Conservation (phyloP, 176 grass and related monocot species). For the Carex pumila region DNA sequence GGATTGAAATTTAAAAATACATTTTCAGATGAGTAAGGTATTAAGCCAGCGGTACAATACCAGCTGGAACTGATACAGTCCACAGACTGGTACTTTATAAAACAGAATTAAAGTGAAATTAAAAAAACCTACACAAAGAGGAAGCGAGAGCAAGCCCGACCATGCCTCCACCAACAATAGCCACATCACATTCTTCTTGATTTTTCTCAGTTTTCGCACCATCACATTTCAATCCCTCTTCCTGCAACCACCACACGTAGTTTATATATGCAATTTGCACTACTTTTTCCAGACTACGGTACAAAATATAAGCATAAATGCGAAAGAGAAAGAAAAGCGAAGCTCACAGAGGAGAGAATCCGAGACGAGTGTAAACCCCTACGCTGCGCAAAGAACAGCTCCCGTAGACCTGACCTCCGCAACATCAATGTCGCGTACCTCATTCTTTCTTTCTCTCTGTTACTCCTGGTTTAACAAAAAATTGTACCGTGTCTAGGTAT, state of each 20-base stretch:
- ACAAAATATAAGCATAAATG: background rate
- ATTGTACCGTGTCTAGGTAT: background rate
- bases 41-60: no score
- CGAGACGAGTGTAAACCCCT: background rate
- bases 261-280: background rate
- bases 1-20: no score
- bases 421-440: background rate
- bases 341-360: conserved; percentile 2
- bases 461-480: background rate
- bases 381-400: background rate
- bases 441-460: background rate
- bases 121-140: conserved; percentile 86
- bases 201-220: background rate
- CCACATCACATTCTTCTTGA: conserved; percentile 46
- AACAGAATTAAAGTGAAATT: background rate
- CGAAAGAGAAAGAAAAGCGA: background rate
- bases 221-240: conserved; percentile 14
- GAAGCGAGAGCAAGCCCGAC: conserved; percentile 82
- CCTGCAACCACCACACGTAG: background rate
- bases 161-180: conserved; percentile 93
- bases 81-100: no score
- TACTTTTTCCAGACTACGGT: background rate
- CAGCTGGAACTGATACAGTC: no score
- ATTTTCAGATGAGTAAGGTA: no score
- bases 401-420: background rate